Conservation (phyloP, 2,329 filamentous ascomycete species). For the Helminthosporium solani region DNA sequence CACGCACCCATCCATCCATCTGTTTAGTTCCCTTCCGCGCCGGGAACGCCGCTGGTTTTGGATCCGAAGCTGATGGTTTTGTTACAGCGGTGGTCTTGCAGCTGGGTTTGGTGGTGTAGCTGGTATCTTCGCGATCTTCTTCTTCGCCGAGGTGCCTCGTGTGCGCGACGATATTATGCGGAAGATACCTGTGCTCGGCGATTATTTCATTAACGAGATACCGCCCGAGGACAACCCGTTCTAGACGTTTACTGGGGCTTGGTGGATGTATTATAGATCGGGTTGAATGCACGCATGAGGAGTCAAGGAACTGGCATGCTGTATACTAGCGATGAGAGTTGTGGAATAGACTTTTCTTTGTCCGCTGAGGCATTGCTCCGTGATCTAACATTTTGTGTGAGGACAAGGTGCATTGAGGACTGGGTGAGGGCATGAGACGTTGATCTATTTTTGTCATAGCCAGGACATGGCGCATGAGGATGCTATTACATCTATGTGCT, state of each 20-base stretch:
- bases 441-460: constrained; percentile 28
- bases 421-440: constrained; percentile 13
- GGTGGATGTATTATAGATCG: constrained; percentile 19
- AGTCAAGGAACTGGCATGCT: constrained; percentile 19
- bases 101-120: constrained; percentile 58
- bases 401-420: not conserved
- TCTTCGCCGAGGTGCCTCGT: constrained; percentile 64
- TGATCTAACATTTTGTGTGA: not conserved
- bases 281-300: constrained; percentile 4
- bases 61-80: not conserved
- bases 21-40: too few species aligned
- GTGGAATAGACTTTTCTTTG: constrained; percentile 34
- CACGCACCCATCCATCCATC: not conserved
- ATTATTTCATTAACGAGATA: constrained; percentile 58
- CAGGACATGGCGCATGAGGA: constrained; percentile 15
- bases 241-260: constrained; percentile 25
- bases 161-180: constrained; percentile 63
- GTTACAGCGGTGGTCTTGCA: constrained; percentile 44
- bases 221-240: constrained; percentile 66
- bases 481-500: constrained; percentile 13
- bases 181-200: constrained; percentile 59
- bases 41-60: too few species aligned
- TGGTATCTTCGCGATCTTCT: constrained; percentile 62
- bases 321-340: constrained; percentile 28
- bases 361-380: constrained; percentile 2